phyloP scores from a whole-genome alignment of 805 yeast species.

The Grigorovia transvaalensis region DNA sequence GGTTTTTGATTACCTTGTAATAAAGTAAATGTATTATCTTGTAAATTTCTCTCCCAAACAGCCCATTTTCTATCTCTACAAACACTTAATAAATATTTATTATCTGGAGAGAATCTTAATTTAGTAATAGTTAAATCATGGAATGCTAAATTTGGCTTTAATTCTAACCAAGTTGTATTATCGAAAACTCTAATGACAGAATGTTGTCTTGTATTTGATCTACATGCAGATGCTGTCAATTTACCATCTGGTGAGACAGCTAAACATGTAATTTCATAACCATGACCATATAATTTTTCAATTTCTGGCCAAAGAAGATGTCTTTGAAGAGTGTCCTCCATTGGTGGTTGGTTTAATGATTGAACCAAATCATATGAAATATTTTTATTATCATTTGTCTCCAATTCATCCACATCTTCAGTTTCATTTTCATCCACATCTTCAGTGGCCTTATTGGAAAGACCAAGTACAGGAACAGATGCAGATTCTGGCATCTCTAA shows the following conservation, averaged over 20 bases:
- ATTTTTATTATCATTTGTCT: constrained; percentile 27
- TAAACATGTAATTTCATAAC: constrained; percentile 79
- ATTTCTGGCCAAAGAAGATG: constrained; percentile 91
- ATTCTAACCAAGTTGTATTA: constrained; percentile 49
- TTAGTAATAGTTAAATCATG: constrained; percentile 84
- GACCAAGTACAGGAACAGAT: constrained; percentile 82
- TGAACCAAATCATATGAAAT: constrained; percentile 39
- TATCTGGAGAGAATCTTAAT: constrained; percentile 62
- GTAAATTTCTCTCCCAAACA: constrained; percentile 48
- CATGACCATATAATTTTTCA: constrained; percentile 94
- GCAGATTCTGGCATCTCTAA: constrained; percentile 66
- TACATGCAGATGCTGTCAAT: constrained; percentile 81
- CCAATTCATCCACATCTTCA: constrained; percentile 32
- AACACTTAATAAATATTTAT: constrained; percentile 56
- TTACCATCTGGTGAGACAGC: constrained; percentile 56
- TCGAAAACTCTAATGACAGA: constrained; percentile 77
- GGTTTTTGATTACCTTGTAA: constrained; percentile 49
- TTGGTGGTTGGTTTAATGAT: constrained; percentile 51
- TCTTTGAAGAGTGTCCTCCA: constrained; percentile 85
- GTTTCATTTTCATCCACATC: constrained; percentile 35
- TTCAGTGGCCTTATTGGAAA: constrained; percentile 78
- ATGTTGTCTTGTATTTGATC: constrained; percentile 73
- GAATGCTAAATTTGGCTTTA: constrained; percentile 45
- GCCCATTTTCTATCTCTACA: constrained; percentile 85
- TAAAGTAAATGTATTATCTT: constrained; percentile 32